A percentile compares a stretch with the other conserved stretches of the same genome.
Conservation (phyloP, 2,329 filamentous ascomycete species). For the Xylaria sp. region DNA sequence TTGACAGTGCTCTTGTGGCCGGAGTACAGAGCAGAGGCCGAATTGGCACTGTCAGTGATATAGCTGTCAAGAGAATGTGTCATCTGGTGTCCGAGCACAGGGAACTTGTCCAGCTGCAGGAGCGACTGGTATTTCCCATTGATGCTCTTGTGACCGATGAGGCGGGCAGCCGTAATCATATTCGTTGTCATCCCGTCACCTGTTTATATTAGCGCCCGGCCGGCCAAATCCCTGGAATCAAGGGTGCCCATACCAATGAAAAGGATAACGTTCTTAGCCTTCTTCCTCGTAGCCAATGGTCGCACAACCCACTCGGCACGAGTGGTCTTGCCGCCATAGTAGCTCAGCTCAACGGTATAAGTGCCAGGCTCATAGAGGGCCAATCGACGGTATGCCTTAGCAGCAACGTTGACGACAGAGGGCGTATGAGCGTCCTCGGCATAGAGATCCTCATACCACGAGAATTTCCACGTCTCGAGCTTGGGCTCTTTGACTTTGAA, state of each 20-base stretch:
- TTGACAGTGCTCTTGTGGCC: constrained; percentile 87
- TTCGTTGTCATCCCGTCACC: constrained; percentile 72
- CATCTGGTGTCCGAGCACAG: constrained; percentile 87
- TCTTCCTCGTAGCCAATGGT: constrained; percentile 70
- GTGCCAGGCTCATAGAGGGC: constrained; percentile 79
- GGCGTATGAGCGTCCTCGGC: constrained; percentile 72
- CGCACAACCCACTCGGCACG: constrained; percentile 79
- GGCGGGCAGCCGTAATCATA: constrained; percentile 79
- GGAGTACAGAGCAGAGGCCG: constrained; percentile 78
- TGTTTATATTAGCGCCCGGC: constrained; percentile 9
- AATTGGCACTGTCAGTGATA: constrained; percentile 88
- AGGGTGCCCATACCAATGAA: constrained; percentile 70
- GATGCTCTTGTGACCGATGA: constrained; percentile 81
- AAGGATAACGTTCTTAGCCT: constrained; percentile 83
- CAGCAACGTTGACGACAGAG: constrained; percentile 78
- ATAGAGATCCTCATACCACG: constrained; percentile 86
- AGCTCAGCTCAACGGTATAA: constrained; percentile 76
- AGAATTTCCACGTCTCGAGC: constrained; percentile 81
- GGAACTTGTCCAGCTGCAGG: constrained; percentile 82
- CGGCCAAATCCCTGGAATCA: neutral
- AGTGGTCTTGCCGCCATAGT: constrained; percentile 75
- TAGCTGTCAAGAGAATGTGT: constrained; percentile 84
- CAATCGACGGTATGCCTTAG: constrained; percentile 78
- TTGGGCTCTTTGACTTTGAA: constrained; percentile 73
- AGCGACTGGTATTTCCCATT: constrained; percentile 82